phyloP scores from a whole-genome alignment of 129 eudicot genomes.

The Pseudognaphalium luteoalbum region DNA sequence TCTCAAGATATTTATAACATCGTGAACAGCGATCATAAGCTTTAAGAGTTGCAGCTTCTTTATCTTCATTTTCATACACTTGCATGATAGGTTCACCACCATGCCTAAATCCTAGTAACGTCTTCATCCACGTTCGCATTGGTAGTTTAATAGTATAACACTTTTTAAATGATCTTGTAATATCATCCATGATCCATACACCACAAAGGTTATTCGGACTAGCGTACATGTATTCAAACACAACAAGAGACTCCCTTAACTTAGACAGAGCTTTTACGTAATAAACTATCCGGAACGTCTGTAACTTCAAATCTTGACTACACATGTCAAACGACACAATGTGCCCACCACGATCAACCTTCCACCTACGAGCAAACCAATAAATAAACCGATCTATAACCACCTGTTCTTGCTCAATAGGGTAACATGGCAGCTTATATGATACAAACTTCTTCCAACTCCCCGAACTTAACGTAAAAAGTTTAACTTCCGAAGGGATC shows the following conservation, averaged over 20 bases:
- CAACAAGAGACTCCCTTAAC: neutral
- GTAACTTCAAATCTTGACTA: neutral
- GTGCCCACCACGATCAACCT: neutral
- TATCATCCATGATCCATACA: too few relatives aligned
- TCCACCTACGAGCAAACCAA: neutral
- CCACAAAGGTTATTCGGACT: too few relatives aligned
- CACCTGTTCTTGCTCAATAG: neutral
- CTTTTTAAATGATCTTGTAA: too few relatives aligned
- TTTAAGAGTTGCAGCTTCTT: too few relatives aligned
- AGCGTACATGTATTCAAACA: neutral
- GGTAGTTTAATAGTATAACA: too few relatives aligned
- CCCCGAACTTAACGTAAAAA: neutral
- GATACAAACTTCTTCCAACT: neutral
- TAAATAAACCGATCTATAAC: neutral
- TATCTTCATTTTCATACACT: too few relatives aligned
- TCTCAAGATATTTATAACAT: too few relatives aligned
- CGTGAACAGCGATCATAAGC: too few relatives aligned
- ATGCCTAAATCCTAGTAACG: too few relatives aligned
- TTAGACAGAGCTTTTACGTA: neutral
- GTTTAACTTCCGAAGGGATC: neutral
- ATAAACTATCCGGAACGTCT: neutral
- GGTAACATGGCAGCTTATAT: neutral
- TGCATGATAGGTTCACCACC: too few relatives aligned
- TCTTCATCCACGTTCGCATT: too few relatives aligned
- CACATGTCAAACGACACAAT: neutral